Evolutionary conservation across 1,284 basidiomycete species (phyloP), one percentile per base, ranked within the genome.

Genomic region (Dichomitus squalens): DNA sequence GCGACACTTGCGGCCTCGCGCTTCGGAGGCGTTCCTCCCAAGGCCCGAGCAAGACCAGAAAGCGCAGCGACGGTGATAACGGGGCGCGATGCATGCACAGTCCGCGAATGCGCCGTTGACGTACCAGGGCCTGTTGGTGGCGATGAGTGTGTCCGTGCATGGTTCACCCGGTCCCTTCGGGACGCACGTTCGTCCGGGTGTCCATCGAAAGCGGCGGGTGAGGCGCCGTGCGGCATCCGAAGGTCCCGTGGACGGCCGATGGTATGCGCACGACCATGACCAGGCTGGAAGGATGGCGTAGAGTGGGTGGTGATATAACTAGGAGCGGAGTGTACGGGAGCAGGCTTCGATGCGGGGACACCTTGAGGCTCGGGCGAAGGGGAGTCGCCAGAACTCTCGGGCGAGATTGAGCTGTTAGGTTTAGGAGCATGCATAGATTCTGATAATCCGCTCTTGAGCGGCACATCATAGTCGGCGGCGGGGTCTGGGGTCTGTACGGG

Each of bases 1-100:
- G 67, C 63, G 2, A 64, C 57, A 20, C 59, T 51, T 2, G 65
- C 49, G 21, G 56, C 53, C 49, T 70, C 68, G 29, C 65, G 66
- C 58, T 66, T 70, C 29, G 64, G 57, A 25, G 72, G 66, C 4
- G 66, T 55, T n/a, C 69, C 74, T 0, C 79, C 85, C 44, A 90
- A 83, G 4, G 85, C 84, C 61, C 81, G 76, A 25, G 82, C 83
- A 33, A 91, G 70, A 55, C 77, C 76, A 9, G 87, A 84, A 38
- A 89, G 79, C 2, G 87, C 88, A 51, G 84, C 86, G 14, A 77
- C 83, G 7, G 85, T 87, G 63, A 91, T 80, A 40, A 90, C 78
- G 18, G 88, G 88, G 8, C 88, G 79, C n/a, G 77, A 73, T 21
- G 74, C 61, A 64, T 85, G 80, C 20, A 74, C 72, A 20, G 70